phyloP scores from a whole-genome alignment of 495 filamentous ascomycete genomes.

The Rostrohypoxylon terebratum region DNA sequence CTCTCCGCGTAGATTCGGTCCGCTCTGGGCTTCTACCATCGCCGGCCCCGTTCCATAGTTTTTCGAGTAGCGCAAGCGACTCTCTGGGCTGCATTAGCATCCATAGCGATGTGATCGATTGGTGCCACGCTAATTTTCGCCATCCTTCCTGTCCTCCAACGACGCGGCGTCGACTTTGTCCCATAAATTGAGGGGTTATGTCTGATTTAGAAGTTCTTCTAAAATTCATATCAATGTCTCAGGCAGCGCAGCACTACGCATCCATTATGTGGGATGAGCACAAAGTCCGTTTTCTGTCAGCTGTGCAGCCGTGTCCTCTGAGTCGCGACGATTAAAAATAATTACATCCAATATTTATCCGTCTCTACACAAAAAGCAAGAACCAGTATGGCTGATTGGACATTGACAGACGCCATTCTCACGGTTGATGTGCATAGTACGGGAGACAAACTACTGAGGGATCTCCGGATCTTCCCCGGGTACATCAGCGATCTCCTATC shows the following conservation, averaged over 20 bases:
- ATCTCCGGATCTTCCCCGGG: too few relatives aligned
- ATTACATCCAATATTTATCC: not conserved
- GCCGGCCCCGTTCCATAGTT: conserved; percentile 37
- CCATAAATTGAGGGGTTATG: conserved; percentile 42
- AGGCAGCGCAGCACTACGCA: conserved; percentile 11
- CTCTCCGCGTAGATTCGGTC: conserved; percentile 26
- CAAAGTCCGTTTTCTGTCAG: conserved; percentile 2
- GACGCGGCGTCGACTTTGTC: conserved; percentile 32
- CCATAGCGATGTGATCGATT: conserved; percentile 29
- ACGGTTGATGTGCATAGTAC: conserved; percentile 24
- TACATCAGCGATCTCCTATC: conserved; percentile 25
- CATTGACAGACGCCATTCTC: conserved; percentile 3
- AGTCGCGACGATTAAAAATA: not conserved
- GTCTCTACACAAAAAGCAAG: conserved; percentile 10
- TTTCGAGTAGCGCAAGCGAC: conserved; percentile 20
- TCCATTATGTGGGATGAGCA: conserved; percentile 14
- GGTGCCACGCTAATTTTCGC: conserved; percentile 41
- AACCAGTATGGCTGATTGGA: not conserved
- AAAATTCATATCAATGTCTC: conserved; percentile 10
- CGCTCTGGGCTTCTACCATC: conserved; percentile 10
- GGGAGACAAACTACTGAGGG: conserved; percentile 19
- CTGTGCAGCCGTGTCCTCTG: conserved; percentile 3
- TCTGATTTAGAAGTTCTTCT: conserved; percentile 12
- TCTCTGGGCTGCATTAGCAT: conserved; percentile 34
- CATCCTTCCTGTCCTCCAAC: conserved; percentile 21